A percentile compares a stretch with the other conserved stretches of the same genome.
phyloP scores from a whole-genome alignment of 768 basidiomycete genomes.

The Termitomyces heimii region DNA sequence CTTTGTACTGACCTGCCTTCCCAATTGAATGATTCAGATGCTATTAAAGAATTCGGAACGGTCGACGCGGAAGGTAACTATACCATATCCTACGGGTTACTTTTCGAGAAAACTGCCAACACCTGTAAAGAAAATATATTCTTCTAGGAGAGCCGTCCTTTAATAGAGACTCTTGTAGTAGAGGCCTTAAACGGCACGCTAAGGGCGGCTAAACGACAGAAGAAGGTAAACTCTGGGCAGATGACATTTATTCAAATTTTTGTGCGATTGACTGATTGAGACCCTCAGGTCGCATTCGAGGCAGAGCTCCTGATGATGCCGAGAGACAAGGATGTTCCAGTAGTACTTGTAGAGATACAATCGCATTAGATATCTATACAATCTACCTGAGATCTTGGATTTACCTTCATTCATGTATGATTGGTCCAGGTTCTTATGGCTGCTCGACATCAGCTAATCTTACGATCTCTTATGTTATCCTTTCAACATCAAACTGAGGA shows the following conservation, averaged over 20 bases:
- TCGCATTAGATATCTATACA: background rate
- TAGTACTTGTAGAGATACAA: conserved; percentile 29
- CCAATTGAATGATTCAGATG: background rate
- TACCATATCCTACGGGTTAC: conserved; percentile 33
- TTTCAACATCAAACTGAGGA: too few relatives aligned
- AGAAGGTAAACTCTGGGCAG: conserved; percentile 26
- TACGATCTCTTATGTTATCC: background rate
- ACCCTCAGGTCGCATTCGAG: conserved; percentile 33
- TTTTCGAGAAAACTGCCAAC: conserved; percentile 43
- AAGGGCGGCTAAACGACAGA: conserved; percentile 39
- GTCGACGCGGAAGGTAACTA: conserved; percentile 30
- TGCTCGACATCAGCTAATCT: background rate
- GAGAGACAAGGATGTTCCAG: conserved; percentile 40
- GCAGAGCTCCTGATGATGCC: conserved; percentile 47
- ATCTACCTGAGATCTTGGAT: background rate
- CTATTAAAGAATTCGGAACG: conserved; percentile 35
- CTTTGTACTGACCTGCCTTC: background rate
- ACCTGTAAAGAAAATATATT: conserved; percentile 25
- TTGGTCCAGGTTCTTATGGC: background rate
- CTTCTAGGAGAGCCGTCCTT: background rate
- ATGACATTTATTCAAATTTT: background rate
- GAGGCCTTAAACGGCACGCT: conserved; percentile 46
- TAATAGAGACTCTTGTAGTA: conserved; percentile 20
- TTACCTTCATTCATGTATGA: background rate
- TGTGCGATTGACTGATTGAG: background rate